Base-by-base conservation (phyloP, 2,329 filamentous ascomycete genomes). In the Trichoderma sp. region DNA sequence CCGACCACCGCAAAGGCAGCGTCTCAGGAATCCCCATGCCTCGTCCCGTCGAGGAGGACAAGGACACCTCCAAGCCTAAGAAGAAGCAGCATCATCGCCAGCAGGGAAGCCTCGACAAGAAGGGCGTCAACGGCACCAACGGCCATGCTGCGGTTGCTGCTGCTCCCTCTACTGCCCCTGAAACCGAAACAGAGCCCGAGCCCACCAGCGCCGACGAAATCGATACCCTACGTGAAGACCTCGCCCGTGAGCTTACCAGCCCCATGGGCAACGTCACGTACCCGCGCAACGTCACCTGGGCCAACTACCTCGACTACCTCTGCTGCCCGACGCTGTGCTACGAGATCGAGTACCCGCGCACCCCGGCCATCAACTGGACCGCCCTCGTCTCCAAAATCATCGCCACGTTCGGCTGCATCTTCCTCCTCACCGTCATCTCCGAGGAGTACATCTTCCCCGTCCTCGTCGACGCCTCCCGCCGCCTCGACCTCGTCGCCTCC, bases 361-460 rank as follows among this genome's bases (percentile, higher is more conserved):
- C 89, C 12, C 80, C 87, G 14, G 83, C 85, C n/a, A 90, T 94
- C 72, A 89, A 93, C 76, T 97, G 93, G 91, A 87, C 89, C 24
- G 91, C 94, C 74, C 88, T 98, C 58, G 89, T 93, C 72, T 93
- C 91, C 81, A 98, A 98, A 82, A 90, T 93, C 26, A 82, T 95
- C 18, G 96, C 96, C 61, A 92, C 96, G 1, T 98, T 98, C 79
- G 96, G 96, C 63, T 97, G 95, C 82, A 97, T 99, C 79, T 98
- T 98, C 82, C 88, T 99, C 26, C 87, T 99, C 75, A 97, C 94
- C 14, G 87, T 98, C 73, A 93, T 92, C 4, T 95, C 92, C 1
- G 96, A 98, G 78, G 95, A 98, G 79, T 98, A 97, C 82, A 97
- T 99, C 81, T 87, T 97, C 4, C 96, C 96, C 0, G 93, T 98